A percentile compares a stretch with the other conserved stretches of the same genome.
These are phyloP conservation scores for Zychaea mexicana DNA, from an alignment of 371 early-diverging fungal genomes.

Conservation along the genomic window DNA sequence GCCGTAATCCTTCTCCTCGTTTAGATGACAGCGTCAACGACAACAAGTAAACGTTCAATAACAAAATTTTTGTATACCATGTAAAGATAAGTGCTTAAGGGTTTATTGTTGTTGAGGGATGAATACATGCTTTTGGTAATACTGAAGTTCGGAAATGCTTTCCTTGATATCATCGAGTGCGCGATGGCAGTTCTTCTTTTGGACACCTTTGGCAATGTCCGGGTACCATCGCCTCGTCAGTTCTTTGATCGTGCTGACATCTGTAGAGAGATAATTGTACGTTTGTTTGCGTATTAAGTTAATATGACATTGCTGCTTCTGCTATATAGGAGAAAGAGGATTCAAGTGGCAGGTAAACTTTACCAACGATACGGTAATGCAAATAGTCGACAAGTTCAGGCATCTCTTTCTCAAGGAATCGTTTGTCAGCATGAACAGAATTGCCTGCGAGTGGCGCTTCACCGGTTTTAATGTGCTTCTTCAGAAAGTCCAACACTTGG, in stretches of 20 bases:
- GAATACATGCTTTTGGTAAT: conserved; percentile 68
- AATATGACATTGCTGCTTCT: no score
- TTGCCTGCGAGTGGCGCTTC: conserved; percentile 89
- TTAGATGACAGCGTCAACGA: no score
- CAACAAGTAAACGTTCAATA: no score
- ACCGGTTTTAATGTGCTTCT: conserved; percentile 63
- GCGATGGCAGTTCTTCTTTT: conserved; percentile 65
- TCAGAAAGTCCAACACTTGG: conserved; percentile 73
- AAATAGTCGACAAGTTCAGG: conserved; percentile 74
- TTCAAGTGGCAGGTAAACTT: no score
- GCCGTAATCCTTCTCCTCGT: no score
- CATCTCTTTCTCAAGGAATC: conserved; percentile 84
- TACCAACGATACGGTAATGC: conserved; percentile 86
- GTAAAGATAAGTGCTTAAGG: neutral
- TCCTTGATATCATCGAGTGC: conserved; percentile 93
- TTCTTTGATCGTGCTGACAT: conserved; percentile 93
- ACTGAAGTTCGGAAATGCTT: conserved; percentile 85
- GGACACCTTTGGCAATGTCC: conserved; percentile 44
- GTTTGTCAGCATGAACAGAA: conserved; percentile 89
- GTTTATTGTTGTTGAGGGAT: conserved; percentile 10
- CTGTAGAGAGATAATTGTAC: conserved; percentile 27
- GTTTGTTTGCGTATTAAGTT: neutral
- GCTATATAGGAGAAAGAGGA: no score
- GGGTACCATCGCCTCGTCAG: conserved; percentile 79
- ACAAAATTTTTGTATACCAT: neutral